phyloP scores from a whole-genome alignment of 768 basidiomycete species.

The Collybia nuda region DNA sequence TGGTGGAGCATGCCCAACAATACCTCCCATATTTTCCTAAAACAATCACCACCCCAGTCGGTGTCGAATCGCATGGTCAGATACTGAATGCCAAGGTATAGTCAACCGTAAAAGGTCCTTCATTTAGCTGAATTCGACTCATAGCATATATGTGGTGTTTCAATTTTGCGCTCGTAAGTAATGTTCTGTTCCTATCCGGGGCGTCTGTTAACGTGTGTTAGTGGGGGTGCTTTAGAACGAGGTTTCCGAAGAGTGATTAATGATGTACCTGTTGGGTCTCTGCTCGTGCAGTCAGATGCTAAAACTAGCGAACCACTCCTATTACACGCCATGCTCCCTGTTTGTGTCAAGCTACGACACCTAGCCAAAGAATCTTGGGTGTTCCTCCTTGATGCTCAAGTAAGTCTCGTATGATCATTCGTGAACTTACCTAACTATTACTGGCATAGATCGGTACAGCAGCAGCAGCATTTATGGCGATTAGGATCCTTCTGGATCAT shows the following conservation, averaged over 20 bases:
- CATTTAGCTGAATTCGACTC: background rate
- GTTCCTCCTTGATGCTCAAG: constrained; percentile 89
- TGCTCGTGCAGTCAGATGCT: constrained; percentile 88
- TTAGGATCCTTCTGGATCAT: constrained; percentile 91
- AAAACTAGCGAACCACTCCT: constrained; percentile 86
- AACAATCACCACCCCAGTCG: constrained; percentile 68
- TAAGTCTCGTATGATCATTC: constrained; percentile 18
- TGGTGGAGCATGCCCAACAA: constrained; percentile 84
- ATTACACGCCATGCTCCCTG: constrained; percentile 79
- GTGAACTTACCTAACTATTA: background rate
- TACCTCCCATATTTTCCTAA: constrained; percentile 71
- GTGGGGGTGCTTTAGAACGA: constrained; percentile 87
- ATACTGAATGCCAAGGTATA: constrained; percentile 59
- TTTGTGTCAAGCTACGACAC: constrained; percentile 63
- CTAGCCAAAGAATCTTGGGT: constrained; percentile 74
- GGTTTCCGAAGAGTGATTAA: constrained; percentile 89
- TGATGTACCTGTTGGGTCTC: constrained; percentile 82
- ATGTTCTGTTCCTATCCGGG: background rate
- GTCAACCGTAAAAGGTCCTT: background rate
- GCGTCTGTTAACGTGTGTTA: constrained; percentile 24
- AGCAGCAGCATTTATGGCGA: constrained; percentile 92
- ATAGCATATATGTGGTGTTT: constrained; percentile 83
- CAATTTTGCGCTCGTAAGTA: constrained; percentile 83
- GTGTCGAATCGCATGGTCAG: constrained; percentile 55
- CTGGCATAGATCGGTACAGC: constrained; percentile 88